Evolutionary conservation across 345 rosid genomes (phyloP).

Genomic region (Gossypium sturtianum): DNA sequence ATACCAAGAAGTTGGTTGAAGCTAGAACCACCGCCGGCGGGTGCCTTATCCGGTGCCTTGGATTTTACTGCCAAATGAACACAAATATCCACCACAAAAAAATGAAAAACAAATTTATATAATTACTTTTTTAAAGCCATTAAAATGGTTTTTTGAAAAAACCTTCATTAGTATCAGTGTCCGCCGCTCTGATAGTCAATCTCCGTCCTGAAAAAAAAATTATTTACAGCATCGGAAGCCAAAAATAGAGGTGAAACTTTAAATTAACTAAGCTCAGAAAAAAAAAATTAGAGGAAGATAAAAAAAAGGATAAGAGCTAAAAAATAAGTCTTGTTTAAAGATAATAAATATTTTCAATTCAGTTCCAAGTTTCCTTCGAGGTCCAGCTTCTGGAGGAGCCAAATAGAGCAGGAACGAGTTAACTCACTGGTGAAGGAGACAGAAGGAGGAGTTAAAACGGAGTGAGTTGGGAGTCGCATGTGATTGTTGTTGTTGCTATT

Average conservation of each 20-base stretch:
- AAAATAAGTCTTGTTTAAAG: neutral
- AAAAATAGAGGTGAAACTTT: neutral
- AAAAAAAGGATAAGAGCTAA: neutral
- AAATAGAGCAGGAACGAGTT: constrained; percentile 23
- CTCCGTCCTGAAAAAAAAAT: constrained; percentile 50
- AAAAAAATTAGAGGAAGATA: neutral
- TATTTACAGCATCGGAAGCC: neutral
- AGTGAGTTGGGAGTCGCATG: constrained; percentile 32
- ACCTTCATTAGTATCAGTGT: constrained; percentile 83
- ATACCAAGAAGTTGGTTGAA: constrained; percentile 95
- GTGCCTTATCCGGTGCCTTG: constrained; percentile 67
- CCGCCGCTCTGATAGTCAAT: constrained; percentile 67
- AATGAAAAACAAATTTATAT: neutral
- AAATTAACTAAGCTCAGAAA: constrained; percentile 10
- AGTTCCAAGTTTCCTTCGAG: neutral
- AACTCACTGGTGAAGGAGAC: constrained; percentile 51
- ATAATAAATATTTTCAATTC: no score
- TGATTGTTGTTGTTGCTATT: constrained; percentile 13
- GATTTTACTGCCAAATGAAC: constrained; percentile 41
- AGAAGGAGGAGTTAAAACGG: constrained; percentile 26
- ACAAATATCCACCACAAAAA: neutral
- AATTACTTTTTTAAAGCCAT: neutral
- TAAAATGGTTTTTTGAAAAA: neutral
- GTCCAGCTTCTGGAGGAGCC: neutral
- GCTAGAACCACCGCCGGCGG: constrained; percentile 63